A percentile compares a stretch with the other conserved stretches of the same genome.
Conservation (phyloP, 768 basidiomycete species). For the Rhizopogon salebrosus region DNA sequence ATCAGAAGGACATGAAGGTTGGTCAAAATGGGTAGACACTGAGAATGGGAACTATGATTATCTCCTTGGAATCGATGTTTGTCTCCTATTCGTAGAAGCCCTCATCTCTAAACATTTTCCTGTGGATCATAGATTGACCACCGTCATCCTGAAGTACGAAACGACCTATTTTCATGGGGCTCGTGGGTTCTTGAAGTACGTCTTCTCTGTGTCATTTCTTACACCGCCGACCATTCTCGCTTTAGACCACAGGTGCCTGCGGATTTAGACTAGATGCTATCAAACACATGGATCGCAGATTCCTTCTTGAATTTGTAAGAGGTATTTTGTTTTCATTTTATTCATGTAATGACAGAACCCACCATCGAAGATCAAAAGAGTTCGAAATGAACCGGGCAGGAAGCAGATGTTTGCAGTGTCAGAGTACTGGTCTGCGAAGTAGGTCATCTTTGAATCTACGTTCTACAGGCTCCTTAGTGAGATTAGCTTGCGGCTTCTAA, state of each 20-base stretch:
- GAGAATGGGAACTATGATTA: constrained; percentile 91
- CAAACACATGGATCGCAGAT: constrained; percentile 78
- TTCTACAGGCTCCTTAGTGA: background rate
- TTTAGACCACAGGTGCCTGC: constrained; percentile 57
- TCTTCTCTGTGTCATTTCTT: constrained; percentile 2
- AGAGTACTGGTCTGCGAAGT: constrained; percentile 83
- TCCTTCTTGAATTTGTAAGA: constrained; percentile 66
- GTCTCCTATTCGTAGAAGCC: constrained; percentile 13
- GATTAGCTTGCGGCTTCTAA: constrained; percentile 41
- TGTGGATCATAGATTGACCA: constrained; percentile 63
- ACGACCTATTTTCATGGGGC: constrained; percentile 76
- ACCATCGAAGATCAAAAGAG: constrained; percentile 42
- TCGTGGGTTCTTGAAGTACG: constrained; percentile 63
- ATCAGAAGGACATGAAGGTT: constrained; percentile 62
- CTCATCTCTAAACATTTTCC: constrained; percentile 2
- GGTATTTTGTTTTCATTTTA: background rate
- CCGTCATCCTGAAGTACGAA: constrained; percentile 71
- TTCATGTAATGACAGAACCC: background rate
- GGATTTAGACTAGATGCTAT: constrained; percentile 90
- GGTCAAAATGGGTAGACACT: constrained; percentile 75
- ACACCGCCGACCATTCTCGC: background rate
- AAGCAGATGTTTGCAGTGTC: constrained; percentile 61
- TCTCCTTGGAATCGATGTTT: constrained; percentile 68
- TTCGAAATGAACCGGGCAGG: constrained; percentile 39
- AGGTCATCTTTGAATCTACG: constrained; percentile 14